Base-by-base conservation (phyloP, 2,329 filamentous ascomycete genomes). In the Neonectria punicea region DNA sequence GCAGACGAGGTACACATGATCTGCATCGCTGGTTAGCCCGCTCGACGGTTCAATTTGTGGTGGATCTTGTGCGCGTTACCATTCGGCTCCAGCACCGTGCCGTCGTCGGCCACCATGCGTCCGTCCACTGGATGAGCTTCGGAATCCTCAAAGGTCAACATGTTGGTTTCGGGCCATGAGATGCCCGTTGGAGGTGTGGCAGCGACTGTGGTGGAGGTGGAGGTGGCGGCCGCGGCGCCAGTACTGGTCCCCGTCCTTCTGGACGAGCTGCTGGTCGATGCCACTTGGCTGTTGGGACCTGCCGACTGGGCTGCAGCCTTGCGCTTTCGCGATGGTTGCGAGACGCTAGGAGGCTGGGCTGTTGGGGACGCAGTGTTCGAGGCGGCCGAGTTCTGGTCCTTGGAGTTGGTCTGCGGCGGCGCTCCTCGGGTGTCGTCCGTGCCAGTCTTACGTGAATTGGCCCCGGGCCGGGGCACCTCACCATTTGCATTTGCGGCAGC, bases 1-100 rank as follows among this genome's bases (percentile, higher is more conserved):
- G 81, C 94, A 98, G 69, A 99, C 92, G 68, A 98, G 89, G 84
- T 98, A 99, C 71, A 97, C 93, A 83, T 98, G 86, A 80, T 89
- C 87, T 89, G 79, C 73, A 68, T 73, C 68, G 70, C 50, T 76
- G 67, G 78, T 79, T 76, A 79, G 76, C 72, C 70, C 66, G 60
- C 58, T 74, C 66, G 51, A 54, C 66, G 58, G 55, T 64, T 59
- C 56, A 65, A 63, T 71, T 74, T 71, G 59, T 64, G 61, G 62
- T 70, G 66, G 66, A 65, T 51, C 62, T 63, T 51, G 63, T 53
- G 56, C 54, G 58, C 50, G 60, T 73, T 87, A 98, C 95, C 96
- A 83, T 99, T 97, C 70, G 93, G 85, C 71, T 88, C 87, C 74
- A 98, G 84, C 60, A 90, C 86, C 49, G 93, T 96, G 70, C 96